phyloP scores from a whole-genome alignment of 169 alveolate genomes.

The Plasmodium relictum region DNA sequence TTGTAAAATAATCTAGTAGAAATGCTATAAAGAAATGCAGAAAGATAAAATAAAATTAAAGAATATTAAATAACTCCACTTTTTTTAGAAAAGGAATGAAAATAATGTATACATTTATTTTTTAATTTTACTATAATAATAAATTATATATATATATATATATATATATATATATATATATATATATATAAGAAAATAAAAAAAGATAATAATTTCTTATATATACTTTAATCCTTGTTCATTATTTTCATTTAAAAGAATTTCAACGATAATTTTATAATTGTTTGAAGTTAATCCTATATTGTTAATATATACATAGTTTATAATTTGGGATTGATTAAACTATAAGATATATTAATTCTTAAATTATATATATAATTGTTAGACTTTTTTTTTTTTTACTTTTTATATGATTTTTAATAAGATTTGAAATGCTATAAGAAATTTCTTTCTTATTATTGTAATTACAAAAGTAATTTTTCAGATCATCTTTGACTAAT shows the following conservation, averaged over 20 bases:
- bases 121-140: neutral
- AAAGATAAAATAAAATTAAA: neutral
- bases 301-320: conserved; percentile 1
- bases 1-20: conserved; percentile 53
- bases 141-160: neutral
- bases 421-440: conserved; percentile 40
- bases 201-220: neutral
- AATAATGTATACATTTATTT: neutral
- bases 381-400: conserved; percentile 26
- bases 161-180: neutral
- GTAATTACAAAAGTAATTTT: conserved; percentile 2
- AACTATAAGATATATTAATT: too few species aligned
- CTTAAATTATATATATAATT: neutral
- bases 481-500: conserved; percentile 33
- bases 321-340: neutral
- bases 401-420: conserved; percentile 50
- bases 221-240: conserved; percentile 68
- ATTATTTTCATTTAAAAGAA: conserved; percentile 57
- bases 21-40: conserved; percentile 14
- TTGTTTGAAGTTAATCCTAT: conserved; percentile 48
- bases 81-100: neutral
- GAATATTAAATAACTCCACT: too few species aligned
- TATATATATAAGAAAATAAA: too few species aligned
- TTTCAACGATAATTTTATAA: conserved; percentile 59
- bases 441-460: conserved; percentile 46